Conservation (phyloP, 257 asterid genomes). For the Solanum sitiens region DNA sequence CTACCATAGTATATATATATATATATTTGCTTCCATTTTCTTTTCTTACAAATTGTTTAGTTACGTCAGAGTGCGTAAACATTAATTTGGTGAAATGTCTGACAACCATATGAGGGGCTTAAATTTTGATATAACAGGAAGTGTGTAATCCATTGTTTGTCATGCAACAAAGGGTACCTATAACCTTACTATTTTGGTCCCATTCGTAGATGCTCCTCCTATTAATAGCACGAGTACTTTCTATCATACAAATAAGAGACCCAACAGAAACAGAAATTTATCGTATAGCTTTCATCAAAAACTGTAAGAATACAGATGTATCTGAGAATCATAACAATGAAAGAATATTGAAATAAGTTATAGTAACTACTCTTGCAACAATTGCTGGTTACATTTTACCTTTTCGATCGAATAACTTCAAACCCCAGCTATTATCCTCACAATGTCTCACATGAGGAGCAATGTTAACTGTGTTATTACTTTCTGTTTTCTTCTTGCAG, state of each 20-base stretch:
- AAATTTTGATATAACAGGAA: background rate
- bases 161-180: background rate
- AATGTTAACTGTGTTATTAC: conserved; percentile 32
- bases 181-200: background rate
- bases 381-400: background rate
- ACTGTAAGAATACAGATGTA: background rate
- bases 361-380: background rate
- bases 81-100: background rate
- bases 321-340: background rate
- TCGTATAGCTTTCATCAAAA: background rate
- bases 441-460: conserved; percentile 63
- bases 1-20: background rate
- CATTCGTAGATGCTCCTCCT: background rate
- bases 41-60: background rate
- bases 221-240: background rate
- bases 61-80: background rate
- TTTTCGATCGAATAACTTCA: conserved; percentile 34
- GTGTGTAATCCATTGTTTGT: background rate
- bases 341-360: background rate
- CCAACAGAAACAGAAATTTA: background rate
- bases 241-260: background rate
- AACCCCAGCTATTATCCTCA: conserved; percentile 73
- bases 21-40: background rate
- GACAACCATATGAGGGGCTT: background rate
- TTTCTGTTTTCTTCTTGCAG: conserved; percentile 27